Percentiles rank a stretch among this genome's conserved stretches.
These are phyloP conservation scores for Metrosideros polymorpha DNA, from an alignment of 441 rosid species.

Conservation along the genomic window DNA sequence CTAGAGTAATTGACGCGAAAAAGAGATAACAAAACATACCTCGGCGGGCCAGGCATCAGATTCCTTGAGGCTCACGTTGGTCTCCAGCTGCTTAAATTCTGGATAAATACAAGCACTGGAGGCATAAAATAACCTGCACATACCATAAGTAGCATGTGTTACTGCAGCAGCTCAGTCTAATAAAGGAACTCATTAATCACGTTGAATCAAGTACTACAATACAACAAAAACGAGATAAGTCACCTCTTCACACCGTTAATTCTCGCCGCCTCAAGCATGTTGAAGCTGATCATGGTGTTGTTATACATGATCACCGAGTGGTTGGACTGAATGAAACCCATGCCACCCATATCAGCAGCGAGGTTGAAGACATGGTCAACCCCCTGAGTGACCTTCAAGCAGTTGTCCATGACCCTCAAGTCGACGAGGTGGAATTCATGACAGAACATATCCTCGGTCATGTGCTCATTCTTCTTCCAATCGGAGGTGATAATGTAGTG, in stretches of 20 bases:
- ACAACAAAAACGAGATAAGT: background rate
- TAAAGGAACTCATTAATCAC: background rate
- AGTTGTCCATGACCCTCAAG: slow-evolving; percentile 93
- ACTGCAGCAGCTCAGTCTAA: background rate
- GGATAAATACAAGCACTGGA: slow-evolving; percentile 99
- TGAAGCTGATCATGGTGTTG: slow-evolving; percentile 98
- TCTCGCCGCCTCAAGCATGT: slow-evolving; percentile 96
- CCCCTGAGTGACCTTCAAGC: slow-evolving; percentile 67
- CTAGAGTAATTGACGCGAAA: background rate
- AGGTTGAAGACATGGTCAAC: slow-evolving; percentile 95
- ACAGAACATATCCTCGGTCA: slow-evolving; percentile 97
- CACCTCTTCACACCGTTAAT: slow-evolving; percentile 83
- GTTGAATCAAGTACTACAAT: background rate
- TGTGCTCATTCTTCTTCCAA: slow-evolving; percentile 99
- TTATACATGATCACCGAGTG: slow-evolving; percentile 97
- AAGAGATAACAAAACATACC: slow-evolving; percentile 34
- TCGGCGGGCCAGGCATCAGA: slow-evolving; percentile 99
- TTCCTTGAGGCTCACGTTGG: slow-evolving; percentile 95
- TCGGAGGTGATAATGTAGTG: slow-evolving; percentile 73
- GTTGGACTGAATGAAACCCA: slow-evolving; percentile 98
- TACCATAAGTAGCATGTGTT: background rate
- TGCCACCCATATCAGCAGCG: slow-evolving; percentile 99
- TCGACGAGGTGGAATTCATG: slow-evolving; percentile 90
- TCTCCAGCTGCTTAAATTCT: slow-evolving; percentile 93
- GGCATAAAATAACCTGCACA: slow-evolving; percentile 83